A percentile compares a stretch with the other conserved stretches of the same genome.
These are phyloP conservation scores for Podaxis pistillaris DNA, from an alignment of 768 basidiomycete genomes.

Conservation along the genomic window DNA sequence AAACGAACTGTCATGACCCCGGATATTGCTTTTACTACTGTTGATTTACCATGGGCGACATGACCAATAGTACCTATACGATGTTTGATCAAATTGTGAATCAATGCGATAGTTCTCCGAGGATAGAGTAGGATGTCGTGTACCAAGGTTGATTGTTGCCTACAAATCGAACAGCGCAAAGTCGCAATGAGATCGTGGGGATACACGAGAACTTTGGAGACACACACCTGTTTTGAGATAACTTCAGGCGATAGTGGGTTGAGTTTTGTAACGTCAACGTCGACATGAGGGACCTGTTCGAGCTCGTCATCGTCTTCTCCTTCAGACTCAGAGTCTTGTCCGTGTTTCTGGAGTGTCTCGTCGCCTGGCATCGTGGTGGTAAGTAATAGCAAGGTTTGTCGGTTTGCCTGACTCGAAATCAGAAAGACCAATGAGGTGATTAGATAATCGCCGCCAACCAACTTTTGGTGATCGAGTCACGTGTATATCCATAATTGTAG, in stretches of 20 bases:
- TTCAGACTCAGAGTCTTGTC: conserved; percentile 70
- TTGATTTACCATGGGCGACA: conserved; percentile 97
- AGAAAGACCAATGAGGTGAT: conserved; percentile 8
- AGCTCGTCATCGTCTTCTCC: conserved; percentile 57
- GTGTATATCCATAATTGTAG: neutral
- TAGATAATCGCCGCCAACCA: conserved; percentile 10
- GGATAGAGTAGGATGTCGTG: conserved; percentile 12
- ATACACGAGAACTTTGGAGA: neutral
- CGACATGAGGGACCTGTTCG: conserved; percentile 60
- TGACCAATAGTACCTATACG: conserved; percentile 90
- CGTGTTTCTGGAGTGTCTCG: conserved; percentile 63
- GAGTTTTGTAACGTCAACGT: conserved; percentile 79
- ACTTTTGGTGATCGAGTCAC: conserved; percentile 5
- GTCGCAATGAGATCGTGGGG: neutral
- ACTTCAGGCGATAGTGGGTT: conserved; percentile 89
- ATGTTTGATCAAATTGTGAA: conserved; percentile 13
- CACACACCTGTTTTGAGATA: conserved; percentile 83
- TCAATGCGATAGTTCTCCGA: neutral
- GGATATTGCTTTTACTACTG: conserved; percentile 97
- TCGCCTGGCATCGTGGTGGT: conserved; percentile 57
- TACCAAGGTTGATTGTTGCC: conserved; percentile 95
- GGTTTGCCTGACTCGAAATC: conserved; percentile 12
- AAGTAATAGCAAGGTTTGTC: conserved; percentile 10
- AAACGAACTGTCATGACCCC: conserved; percentile 98
- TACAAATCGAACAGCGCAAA: conserved; percentile 28